Conservation (phyloP, 352 stramenopile species). For the Blastocystis sp. region DNA sequence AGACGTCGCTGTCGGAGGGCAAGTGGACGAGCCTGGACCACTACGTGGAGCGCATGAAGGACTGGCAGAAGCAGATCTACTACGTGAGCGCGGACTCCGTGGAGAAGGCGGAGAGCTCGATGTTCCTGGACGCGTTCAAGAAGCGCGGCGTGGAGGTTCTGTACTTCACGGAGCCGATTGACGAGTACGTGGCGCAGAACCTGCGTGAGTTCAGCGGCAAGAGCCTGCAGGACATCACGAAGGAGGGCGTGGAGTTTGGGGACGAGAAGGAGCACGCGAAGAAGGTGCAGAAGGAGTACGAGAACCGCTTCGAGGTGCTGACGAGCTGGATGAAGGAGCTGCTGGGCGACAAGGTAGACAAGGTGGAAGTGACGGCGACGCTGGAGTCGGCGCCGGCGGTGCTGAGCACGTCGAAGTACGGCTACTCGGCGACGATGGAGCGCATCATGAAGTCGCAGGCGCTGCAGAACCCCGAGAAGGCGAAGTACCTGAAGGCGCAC, state of each 20-base stretch:
- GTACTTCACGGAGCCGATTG: constrained; percentile 94
- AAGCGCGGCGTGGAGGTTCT: constrained; percentile 95
- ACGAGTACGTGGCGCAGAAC: constrained; percentile 94
- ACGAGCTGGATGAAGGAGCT: constrained; percentile 92
- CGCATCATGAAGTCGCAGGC: constrained; percentile 97
- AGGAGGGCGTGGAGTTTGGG: constrained; percentile 96
- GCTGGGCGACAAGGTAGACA: constrained; percentile 88
- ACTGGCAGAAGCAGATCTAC: constrained; percentile 98
- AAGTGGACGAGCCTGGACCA: constrained; percentile 89
- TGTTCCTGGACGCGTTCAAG: constrained; percentile 93
- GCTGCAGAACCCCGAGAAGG: constrained; percentile 80
- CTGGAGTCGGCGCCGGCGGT: constrained; percentile 88
- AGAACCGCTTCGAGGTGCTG: constrained; percentile 89
- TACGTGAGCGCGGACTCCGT: constrained; percentile 90
- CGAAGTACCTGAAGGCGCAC: constrained; percentile 76
- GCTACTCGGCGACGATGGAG: constrained; percentile 98
- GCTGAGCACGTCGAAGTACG: constrained; percentile 92
- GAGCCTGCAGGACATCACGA: constrained; percentile 92
- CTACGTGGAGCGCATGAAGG: constrained; percentile 95
- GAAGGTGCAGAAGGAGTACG: constrained; percentile 90
- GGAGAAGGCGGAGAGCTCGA: constrained; percentile 86
- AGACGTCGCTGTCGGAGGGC: constrained; percentile 84
- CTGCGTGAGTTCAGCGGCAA: constrained; percentile 87
- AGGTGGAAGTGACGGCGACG: constrained; percentile 90
- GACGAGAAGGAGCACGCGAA: constrained; percentile 92